Evolutionary conservation across 2,329 filamentous ascomycete genomes (phyloP), one percentile per base, ranked within the genome.

Genomic region (Fusarium paranaense): DNA sequence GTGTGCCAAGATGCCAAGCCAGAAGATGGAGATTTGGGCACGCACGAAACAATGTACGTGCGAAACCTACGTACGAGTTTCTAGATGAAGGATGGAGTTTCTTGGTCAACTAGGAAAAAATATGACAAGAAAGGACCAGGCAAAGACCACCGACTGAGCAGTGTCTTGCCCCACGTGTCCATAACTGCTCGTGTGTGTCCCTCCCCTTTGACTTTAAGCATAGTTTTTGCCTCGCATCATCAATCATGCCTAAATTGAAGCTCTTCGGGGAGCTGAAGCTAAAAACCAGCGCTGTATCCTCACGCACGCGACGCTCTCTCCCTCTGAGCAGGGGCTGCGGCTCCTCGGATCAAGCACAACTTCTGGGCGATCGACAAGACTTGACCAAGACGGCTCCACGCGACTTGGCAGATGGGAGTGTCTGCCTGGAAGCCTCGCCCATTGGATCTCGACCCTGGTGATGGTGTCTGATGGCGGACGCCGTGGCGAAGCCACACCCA

Each of bases 331-430:
- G 20, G 40, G 32, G 33, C 32, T 22, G 45, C 61, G 61, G 61
- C 61, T 56, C 45, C 33, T 40, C 60, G 60, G 45, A 63, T 52
- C 60, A 62, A 14, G 14, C 11, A 32, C 16, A 32, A 27, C 10
- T 56, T 56, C 61, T 63, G 25, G 61, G 61, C 64, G 64, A 72
- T 71, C 67, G 56, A 33, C 61, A 63, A 63, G 61, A 40, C 35
- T 63, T 56, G 54, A n/a, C 64, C 57, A 66, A 56, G 64, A 66
- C 57, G 64, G 58, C 58, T 50, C 58, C 64, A 56, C 58, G 33
- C 33, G 40, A 14, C 69, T 71, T 71, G 69, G 67, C 69, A 62
- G 42, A 59, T 54, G 58, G 45, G 32, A 42, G 56, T 62, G 35
- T 22, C 11, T 32, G 37, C 32, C 50, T 33, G 18, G 25, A 52